Conservation (phyloP, 2,329 filamentous ascomycete species). For the Talaromyces sp. region DNA sequence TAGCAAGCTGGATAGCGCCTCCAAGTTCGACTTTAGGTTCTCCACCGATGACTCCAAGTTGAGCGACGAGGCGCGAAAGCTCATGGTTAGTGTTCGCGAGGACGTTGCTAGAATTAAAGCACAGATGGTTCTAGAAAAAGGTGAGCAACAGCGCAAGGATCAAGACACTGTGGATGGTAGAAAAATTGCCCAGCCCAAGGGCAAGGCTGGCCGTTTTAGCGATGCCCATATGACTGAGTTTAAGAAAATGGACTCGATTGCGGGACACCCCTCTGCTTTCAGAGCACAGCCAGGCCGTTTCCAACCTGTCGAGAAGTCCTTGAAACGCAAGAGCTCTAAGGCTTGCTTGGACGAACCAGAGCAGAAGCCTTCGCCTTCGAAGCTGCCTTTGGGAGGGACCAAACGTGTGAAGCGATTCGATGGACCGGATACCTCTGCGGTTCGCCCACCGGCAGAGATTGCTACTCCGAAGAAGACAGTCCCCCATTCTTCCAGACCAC, state of each 20-base stretch:
- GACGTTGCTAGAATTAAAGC: slow-evolving; percentile 68
- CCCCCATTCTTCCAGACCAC: slow-evolving; percentile 24
- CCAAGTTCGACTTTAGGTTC: slow-evolving; percentile 45
- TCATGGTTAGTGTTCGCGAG: slow-evolving; percentile 65
- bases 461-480: slow-evolving; percentile 20
- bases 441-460: slow-evolving; percentile 37
- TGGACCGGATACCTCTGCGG: slow-evolving; percentile 65
- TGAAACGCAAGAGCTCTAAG: slow-evolving; percentile 56
- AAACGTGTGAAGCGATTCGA: slow-evolving; percentile 69
- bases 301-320: slow-evolving; percentile 35
- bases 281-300: slow-evolving; percentile 44
- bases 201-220: slow-evolving; percentile 74
- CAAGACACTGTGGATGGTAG: slow-evolving; percentile 49
- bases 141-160: slow-evolving; percentile 50
- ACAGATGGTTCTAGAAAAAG: slow-evolving; percentile 59
- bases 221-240: slow-evolving; percentile 83
- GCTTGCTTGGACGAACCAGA: slow-evolving; percentile 61
- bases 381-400: slow-evolving; percentile 38
- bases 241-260: slow-evolving; percentile 97
- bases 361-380: slow-evolving; percentile 37
- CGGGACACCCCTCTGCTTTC: slow-evolving; percentile 74
- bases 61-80: slow-evolving; percentile 48
- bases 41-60: slow-evolving; percentile 40
- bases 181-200: slow-evolving; percentile 75
- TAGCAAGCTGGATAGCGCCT: slow-evolving; percentile 37